phyloP scores from a whole-genome alignment of 495 filamentous ascomycete genomes.

The Tetracladium marchalianum region DNA sequence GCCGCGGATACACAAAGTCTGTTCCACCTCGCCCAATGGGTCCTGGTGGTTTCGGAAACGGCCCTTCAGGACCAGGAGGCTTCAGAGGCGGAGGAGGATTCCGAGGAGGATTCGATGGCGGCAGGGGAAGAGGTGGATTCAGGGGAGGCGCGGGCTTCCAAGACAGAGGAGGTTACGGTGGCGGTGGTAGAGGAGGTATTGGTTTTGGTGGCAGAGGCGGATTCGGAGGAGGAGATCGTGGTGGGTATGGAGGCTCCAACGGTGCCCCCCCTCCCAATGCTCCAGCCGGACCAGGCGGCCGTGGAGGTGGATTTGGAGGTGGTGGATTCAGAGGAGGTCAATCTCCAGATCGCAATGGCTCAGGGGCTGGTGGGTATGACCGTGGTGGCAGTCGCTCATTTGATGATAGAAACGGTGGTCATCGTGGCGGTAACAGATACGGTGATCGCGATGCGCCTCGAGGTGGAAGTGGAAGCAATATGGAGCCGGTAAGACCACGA shows the following conservation, averaged over 20 bases:
- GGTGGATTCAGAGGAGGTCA: constrained; percentile 44
- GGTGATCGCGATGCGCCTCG: constrained; percentile 47
- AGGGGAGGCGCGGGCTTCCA: constrained; percentile 37
- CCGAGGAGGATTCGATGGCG: constrained; percentile 24
- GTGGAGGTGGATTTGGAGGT: constrained; percentile 39
- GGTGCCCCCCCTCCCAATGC: constrained; percentile 59
- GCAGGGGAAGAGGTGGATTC: constrained; percentile 54
- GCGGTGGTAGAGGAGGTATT: constrained; percentile 35
- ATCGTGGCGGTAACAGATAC: constrained; percentile 50
- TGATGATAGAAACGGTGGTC: constrained; percentile 51
- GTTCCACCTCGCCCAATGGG: constrained; percentile 65
- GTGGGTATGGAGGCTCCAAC: constrained; percentile 33
- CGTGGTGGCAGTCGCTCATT: constrained; percentile 49
- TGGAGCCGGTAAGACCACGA: constrained; percentile 54
- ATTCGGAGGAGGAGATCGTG: constrained; percentile 19
- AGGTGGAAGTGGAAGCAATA: constrained; percentile 53
- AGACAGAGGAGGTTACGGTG: constrained; percentile 40
- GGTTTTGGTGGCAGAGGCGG: constrained; percentile 52
- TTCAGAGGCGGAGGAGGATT: constrained; percentile 46
- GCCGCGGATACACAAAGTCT: constrained; percentile 85
- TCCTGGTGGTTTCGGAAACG: constrained; percentile 51
- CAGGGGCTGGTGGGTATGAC: constrained; percentile 46
- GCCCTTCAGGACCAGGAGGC: constrained; percentile 31
- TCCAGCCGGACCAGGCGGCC: constrained; percentile 68
- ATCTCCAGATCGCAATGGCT: constrained; percentile 23